These are phyloP conservation scores for Linum tenue DNA, from an alignment of 345 rosid species.

Conservation along the genomic window DNA sequence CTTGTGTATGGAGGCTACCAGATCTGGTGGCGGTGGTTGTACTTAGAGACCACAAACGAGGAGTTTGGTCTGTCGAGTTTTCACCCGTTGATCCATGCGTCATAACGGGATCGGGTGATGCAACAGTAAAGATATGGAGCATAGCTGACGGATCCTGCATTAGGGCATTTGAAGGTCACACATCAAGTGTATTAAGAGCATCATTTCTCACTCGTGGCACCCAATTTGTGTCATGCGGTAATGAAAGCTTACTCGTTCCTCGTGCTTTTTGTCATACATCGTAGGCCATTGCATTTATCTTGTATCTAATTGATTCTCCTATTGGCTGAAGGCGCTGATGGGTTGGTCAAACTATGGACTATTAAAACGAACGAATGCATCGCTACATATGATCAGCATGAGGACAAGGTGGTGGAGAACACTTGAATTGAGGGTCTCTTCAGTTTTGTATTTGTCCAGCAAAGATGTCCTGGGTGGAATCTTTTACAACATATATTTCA, in stretches of 20 bases:
- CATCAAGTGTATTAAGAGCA: slow-evolving; percentile 79
- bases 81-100: slow-evolving; percentile 94
- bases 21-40: slow-evolving; percentile 71
- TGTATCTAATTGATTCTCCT: slow-evolving; percentile 4
- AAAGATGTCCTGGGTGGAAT: not conserved
- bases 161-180: slow-evolving; percentile 94
- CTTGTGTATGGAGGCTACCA: slow-evolving; percentile 89
- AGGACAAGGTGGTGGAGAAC: slow-evolving; percentile 56
- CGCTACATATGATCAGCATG: slow-evolving; percentile 88
- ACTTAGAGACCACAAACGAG: slow-evolving; percentile 83
- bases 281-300: not conserved
- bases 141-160: slow-evolving; percentile 89
- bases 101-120: slow-evolving; percentile 91
- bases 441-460: not conserved
- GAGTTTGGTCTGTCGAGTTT: slow-evolving; percentile 94
- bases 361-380: slow-evolving; percentile 79
- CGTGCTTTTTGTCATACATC: slow-evolving; percentile 2
- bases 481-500: not conserved
- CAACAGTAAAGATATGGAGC: slow-evolving; percentile 84
- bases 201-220: slow-evolving; percentile 82
- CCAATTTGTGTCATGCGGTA: slow-evolving; percentile 91
- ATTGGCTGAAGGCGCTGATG: slow-evolving; percentile 69
- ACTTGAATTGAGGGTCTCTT: not conserved
- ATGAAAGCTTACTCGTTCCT: slow-evolving; percentile 5
- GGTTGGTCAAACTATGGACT: slow-evolving; percentile 86